Conservation (phyloP, 1,139 yeast species). For the Eremothecium gossypii region DNA sequence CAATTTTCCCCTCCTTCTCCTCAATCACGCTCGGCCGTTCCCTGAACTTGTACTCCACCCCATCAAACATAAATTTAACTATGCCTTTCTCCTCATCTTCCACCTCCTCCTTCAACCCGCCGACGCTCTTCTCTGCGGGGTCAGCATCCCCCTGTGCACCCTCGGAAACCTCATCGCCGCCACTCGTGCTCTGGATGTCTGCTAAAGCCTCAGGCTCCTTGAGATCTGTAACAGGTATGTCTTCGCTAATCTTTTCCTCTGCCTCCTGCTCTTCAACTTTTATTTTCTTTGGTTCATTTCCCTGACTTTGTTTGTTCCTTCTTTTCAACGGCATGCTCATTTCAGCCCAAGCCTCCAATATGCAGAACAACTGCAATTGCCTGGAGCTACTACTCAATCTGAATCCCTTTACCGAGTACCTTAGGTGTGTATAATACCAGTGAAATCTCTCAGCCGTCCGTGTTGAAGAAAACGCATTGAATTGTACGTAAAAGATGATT, state of each 20-base stretch:
- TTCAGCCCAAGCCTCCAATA: neutral
- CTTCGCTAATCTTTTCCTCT: conserved; percentile 29
- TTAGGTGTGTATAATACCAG: neutral
- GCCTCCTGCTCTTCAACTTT: conserved; percentile 15
- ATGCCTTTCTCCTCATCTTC: conserved; percentile 38
- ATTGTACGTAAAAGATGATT: neutral
- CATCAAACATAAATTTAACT: conserved; percentile 56
- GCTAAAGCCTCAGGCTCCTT: conserved; percentile 14
- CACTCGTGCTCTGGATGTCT: conserved; percentile 14
- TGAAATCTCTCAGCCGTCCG: neutral
- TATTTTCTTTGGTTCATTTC: conserved; percentile 4
- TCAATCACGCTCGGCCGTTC: conserved; percentile 93
- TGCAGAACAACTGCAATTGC: neutral
- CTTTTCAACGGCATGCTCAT: neutral
- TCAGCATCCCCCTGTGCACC: conserved; percentile 5
- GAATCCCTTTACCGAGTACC: neutral
- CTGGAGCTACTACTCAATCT: neutral
- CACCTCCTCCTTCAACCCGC: conserved; percentile 18
- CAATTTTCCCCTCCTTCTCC: conserved; percentile 84
- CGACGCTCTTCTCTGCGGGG: neutral
- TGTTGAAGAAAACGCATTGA: neutral
- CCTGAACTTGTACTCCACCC: conserved; percentile 72
- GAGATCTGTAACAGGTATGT: conserved; percentile 25
- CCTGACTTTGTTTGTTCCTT: conserved; percentile 4
- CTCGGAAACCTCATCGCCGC: conserved; percentile 21